phyloP scores from a whole-genome alignment of 2,329 filamentous ascomycete genomes.

The Amauroascus niger region DNA sequence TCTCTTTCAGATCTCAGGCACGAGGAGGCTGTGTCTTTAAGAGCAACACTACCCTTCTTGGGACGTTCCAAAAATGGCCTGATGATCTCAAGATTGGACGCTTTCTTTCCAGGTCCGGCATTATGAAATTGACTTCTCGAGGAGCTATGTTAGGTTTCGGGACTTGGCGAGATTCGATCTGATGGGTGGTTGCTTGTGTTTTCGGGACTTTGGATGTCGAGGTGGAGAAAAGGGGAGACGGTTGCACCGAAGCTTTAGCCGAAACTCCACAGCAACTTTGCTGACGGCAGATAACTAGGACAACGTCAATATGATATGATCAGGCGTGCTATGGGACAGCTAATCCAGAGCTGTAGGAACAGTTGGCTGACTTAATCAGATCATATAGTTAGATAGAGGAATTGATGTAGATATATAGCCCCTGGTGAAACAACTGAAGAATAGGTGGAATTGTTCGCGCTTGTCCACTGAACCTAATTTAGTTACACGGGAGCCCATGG shows the following conservation, averaged over 20 bases:
- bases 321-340: no score
- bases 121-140: conserved; percentile 5
- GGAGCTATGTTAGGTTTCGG: background rate
- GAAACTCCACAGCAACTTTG: no score
- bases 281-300: no score
- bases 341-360: no score
- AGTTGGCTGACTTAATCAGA: no score
- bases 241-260: background rate
- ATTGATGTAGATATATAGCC: no score
- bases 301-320: no score
- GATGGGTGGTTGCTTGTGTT: background rate
- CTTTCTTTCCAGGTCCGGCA: background rate
- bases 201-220: background rate
- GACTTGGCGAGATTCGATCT: background rate
- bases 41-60: background rate
- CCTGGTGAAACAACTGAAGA: no score
- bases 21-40: background rate
- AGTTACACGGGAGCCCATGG: background rate
- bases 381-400: no score
- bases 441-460: no score
- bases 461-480: no score
- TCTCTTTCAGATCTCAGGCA: no score
- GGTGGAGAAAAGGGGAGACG: background rate
- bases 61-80: background rate
- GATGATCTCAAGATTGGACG: background rate